phyloP scores from a whole-genome alignment of 2,329 filamentous ascomycete genomes.

The Xylaria sp. region DNA sequence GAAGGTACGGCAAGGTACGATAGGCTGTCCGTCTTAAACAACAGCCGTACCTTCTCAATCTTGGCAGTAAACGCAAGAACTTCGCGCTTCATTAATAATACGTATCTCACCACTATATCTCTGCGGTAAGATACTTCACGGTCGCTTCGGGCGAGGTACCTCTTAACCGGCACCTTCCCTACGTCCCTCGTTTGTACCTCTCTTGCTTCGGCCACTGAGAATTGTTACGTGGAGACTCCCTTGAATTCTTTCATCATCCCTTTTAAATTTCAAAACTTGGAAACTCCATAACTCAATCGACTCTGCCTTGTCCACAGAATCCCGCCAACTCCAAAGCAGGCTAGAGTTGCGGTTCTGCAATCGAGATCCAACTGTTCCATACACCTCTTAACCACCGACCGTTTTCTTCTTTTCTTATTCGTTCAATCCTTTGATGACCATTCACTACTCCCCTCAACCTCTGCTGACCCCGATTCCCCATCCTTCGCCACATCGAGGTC shows the following conservation, averaged over 20 bases:
- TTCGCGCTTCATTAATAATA: not conserved
- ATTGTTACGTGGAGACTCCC: slow-evolving; percentile 17
- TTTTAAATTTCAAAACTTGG: slow-evolving; percentile 9
- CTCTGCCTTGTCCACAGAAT: slow-evolving; percentile 14
- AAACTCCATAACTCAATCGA: slow-evolving; percentile 10
- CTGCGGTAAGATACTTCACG: not conserved
- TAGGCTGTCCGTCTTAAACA: not conserved
- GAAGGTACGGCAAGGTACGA: no score
- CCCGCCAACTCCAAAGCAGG: slow-evolving; percentile 1
- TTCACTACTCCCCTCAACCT: not conserved
- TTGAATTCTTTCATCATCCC: slow-evolving; percentile 24
- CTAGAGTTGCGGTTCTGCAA: slow-evolving; percentile 10
- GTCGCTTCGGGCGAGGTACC: not conserved
- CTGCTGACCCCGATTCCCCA: slow-evolving; percentile 7
- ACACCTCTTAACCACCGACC: slow-evolving; percentile 1
- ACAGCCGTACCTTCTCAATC: not conserved
- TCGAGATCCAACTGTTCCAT: not conserved
- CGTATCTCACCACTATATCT: not conserved
- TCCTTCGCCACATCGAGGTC: slow-evolving; percentile 11
- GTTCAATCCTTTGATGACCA: slow-evolving; percentile 12
- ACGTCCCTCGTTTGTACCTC: not conserved
- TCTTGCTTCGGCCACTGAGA: slow-evolving; percentile 9
- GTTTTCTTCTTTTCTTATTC: slow-evolving; percentile 3
- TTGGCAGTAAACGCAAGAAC: not conserved
- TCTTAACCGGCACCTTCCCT: not conserved